Percentiles rank a stretch among this genome's conserved stretches.
Conservation (phyloP, 2,329 filamentous ascomycete genomes). For the Elsinoe australis region DNA sequence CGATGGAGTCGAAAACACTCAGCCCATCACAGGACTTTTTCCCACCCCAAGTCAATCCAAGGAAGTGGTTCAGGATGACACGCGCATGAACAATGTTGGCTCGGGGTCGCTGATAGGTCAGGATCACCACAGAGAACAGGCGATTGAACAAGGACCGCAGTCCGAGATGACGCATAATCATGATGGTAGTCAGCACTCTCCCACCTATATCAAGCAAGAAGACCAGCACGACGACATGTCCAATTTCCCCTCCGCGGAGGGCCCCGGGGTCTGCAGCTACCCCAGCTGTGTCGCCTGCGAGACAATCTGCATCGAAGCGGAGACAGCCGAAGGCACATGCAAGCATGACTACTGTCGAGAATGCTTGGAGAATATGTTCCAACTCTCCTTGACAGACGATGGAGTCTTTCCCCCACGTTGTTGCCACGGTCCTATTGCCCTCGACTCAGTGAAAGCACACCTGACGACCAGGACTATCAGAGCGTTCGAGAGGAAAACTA, state of each 20-base stretch:
- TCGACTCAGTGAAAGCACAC: slow-evolving; percentile 29
- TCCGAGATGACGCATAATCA: too few relatives aligned
- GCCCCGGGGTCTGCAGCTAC: neutral
- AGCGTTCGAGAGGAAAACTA: slow-evolving; percentile 37
- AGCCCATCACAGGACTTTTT: too few relatives aligned
- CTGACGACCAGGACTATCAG: slow-evolving; percentile 31
- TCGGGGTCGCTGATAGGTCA: too few relatives aligned
- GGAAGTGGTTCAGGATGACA: too few relatives aligned
- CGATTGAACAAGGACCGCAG: too few relatives aligned
- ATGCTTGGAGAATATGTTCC: slow-evolving; percentile 43
- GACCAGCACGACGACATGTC: too few relatives aligned
- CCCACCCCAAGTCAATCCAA: too few relatives aligned
- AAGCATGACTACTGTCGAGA: slow-evolving; percentile 38
- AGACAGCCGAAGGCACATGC: slow-evolving; percentile 22
- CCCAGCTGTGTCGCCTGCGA: slow-evolving; percentile 16
- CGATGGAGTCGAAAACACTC: too few relatives aligned
- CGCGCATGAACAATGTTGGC: too few relatives aligned
- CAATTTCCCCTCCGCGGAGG: neutral
- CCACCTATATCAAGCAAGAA: too few relatives aligned
- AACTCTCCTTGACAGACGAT: slow-evolving; percentile 38
- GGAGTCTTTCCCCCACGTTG: slow-evolving; percentile 48
- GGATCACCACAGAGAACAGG: too few relatives aligned
- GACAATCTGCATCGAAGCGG: slow-evolving; percentile 22
- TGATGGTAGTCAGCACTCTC: too few relatives aligned
- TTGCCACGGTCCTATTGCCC: slow-evolving; percentile 38